Evolutionary conservation across 768 basidiomycete species (phyloP).

Genomic region (Dioszegia hungarica): DNA sequence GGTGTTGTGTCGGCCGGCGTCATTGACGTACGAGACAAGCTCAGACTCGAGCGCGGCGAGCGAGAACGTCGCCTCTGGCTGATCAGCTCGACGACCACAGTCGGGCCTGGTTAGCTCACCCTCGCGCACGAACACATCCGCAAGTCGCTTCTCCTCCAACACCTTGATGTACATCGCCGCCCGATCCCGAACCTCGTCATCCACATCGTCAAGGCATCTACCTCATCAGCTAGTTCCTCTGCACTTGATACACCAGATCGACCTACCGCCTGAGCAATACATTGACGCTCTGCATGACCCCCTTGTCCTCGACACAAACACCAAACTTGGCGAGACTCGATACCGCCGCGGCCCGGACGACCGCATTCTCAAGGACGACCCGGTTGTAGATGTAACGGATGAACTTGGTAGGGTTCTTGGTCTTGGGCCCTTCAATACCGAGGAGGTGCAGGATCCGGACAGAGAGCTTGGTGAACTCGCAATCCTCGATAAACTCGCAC

Average conservation of each 20-base stretch:
- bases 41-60: slow-evolving; percentile 83
- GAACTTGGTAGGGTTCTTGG: slow-evolving; percentile 94
- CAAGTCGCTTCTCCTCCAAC: slow-evolving; percentile 71
- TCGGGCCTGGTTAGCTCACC: slow-evolving; percentile 55
- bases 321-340: slow-evolving; percentile 94
- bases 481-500: slow-evolving; percentile 99
- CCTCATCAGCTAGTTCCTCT: neutral
- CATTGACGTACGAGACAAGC: slow-evolving; percentile 88
- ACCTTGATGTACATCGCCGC: slow-evolving; percentile 89
- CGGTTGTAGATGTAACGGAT: slow-evolving; percentile 99
- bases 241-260: slow-evolving; percentile 50
- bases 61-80: slow-evolving; percentile 88
- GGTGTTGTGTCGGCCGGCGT: slow-evolving; percentile 62
- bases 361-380: slow-evolving; percentile 95
- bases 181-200: slow-evolving; percentile 97
- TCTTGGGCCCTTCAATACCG: slow-evolving; percentile 91
- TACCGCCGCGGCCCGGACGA: slow-evolving; percentile 94
- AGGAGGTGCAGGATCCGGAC: slow-evolving; percentile 93
- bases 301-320: slow-evolving; percentile 72
- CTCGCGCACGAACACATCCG: slow-evolving; percentile 84
- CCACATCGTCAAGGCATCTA: slow-evolving; percentile 95
- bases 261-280: slow-evolving; percentile 69
- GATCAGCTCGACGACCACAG: neutral
- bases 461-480: slow-evolving; percentile 98
- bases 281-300: slow-evolving; percentile 75